Percentiles rank a stretch among this genome's conserved stretches.
Evolutionary conservation across 2,329 filamentous ascomycete species (phyloP).

Genomic region (Trematosphaeria pertusa): DNA sequence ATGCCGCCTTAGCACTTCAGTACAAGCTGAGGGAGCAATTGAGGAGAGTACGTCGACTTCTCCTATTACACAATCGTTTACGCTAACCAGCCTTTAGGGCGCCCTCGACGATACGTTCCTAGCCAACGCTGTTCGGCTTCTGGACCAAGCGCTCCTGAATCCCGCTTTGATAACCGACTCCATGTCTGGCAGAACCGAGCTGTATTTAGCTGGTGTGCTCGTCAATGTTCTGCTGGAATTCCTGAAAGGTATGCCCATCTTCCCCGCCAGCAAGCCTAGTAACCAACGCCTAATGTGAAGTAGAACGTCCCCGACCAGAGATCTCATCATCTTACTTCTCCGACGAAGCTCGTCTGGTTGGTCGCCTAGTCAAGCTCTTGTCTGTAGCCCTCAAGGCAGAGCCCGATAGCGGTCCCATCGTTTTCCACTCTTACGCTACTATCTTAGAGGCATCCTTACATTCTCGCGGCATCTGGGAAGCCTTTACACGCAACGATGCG

Average conservation of each 20-base stretch:
- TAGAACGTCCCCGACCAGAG: slow-evolving; percentile 43
- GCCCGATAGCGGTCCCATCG: slow-evolving; percentile 18
- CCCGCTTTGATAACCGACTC: slow-evolving; percentile 30
- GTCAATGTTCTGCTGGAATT: slow-evolving; percentile 40
- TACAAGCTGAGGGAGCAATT: slow-evolving; percentile 40
- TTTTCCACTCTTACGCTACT: slow-evolving; percentile 36
- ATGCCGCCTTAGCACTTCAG: slow-evolving; percentile 40
- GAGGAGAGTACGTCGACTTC: slow-evolving; percentile 29
- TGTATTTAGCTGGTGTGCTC: slow-evolving; percentile 36
- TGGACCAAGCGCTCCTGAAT: slow-evolving; percentile 40
- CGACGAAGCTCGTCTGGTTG: slow-evolving; percentile 33
- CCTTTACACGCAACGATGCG: slow-evolving; percentile 35
- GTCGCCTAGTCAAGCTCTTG: slow-evolving; percentile 40
- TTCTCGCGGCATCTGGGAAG: slow-evolving; percentile 41
- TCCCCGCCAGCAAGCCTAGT: background rate
- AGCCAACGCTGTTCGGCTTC: slow-evolving; percentile 36
- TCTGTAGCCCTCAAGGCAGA: slow-evolving; percentile 25
- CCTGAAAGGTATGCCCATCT: slow-evolving; percentile 37
- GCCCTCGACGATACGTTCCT: slow-evolving; percentile 41
- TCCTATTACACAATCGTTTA: background rate
- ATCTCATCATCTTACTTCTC: slow-evolving; percentile 43
- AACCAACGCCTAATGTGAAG: slow-evolving; percentile 31
- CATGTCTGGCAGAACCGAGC: slow-evolving; percentile 25
- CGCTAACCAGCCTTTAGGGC: slow-evolving; percentile 30
- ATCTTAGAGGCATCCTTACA: slow-evolving; percentile 48